These are phyloP conservation scores for Leccinum uliginosum DNA, from an alignment of 768 basidiomycete genomes.

Conservation along the genomic window DNA sequence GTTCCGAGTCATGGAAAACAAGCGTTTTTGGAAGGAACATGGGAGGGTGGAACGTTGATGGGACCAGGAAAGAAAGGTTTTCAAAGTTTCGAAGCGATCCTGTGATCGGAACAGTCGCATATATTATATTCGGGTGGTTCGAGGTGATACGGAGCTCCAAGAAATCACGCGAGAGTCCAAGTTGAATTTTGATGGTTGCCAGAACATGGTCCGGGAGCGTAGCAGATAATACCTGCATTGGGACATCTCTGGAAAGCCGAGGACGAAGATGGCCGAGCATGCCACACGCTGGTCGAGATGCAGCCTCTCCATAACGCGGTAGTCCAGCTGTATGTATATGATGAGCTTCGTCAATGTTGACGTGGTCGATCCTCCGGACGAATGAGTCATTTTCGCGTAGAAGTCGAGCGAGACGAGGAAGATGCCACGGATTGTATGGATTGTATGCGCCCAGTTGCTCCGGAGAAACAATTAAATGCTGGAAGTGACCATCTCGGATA, in stretches of 20 bases:
- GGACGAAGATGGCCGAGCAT: neutral
- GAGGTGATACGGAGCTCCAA: no score
- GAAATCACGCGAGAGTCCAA: no score
- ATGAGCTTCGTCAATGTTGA: constrained; percentile 6
- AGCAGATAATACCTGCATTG: constrained; percentile 2
- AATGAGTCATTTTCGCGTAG: no score
- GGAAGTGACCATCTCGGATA: no score
- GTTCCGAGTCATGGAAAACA: neutral
- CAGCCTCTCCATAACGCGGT: neutral
- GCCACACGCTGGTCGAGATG: constrained; percentile 2
- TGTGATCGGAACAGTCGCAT: neutral
- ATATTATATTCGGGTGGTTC: no score
- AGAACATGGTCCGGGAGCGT: constrained; percentile 1
- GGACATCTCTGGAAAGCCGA: neutral
- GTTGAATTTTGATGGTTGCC: neutral
- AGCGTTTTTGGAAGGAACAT: neutral
- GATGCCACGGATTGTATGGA: no score
- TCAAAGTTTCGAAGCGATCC: neutral
- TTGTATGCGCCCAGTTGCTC: no score
- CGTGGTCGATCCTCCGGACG: neutral
- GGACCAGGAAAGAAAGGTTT: neutral
- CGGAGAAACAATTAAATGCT: no score
- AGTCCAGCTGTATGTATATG: constrained; percentile 4
- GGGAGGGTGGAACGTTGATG: neutral
- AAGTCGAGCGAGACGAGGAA: no score